Percentiles rank a stretch among this genome's conserved stretches.
These are phyloP conservation scores for Cryptosporidium meleagridis DNA, from an alignment of 169 alveolate species.

Conservation along the genomic window DNA sequence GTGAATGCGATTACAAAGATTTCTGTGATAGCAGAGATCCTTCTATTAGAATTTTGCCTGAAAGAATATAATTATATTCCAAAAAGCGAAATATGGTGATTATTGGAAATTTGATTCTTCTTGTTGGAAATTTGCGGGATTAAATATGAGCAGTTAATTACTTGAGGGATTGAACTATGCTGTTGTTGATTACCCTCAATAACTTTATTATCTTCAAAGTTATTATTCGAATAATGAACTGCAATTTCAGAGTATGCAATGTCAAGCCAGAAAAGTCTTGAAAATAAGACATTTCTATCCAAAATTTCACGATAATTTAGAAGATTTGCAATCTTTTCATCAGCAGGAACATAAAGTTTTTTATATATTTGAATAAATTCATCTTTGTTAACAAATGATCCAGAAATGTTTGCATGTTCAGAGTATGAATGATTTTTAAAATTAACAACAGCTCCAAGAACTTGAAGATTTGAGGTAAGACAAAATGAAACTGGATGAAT, in stretches of 20 bases:
- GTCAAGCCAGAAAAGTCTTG: slow-evolving; percentile 56
- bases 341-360: slow-evolving; percentile 8
- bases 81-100: slow-evolving; percentile 8
- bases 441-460: slow-evolving; percentile 51
- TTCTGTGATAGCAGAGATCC: slow-evolving; percentile 42
- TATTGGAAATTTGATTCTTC: background rate
- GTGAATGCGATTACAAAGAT: slow-evolving; percentile 28
- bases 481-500: slow-evolving; percentile 57
- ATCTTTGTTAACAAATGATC: slow-evolving; percentile 37
- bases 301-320: background rate
- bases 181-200: background rate
- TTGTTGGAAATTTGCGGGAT: slow-evolving; percentile 4
- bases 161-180: background rate
- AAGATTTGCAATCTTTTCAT: background rate
- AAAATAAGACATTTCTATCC: slow-evolving; percentile 21
- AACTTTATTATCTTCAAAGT: background rate
- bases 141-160: background rate
- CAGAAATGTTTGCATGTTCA: background rate
- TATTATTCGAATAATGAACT: background rate
- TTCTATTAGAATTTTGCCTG: slow-evolving; percentile 30
- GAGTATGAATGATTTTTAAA: background rate
- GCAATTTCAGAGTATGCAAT: slow-evolving; percentile 25
- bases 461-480: background rate
- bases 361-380: background rate
- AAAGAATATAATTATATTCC: slow-evolving; percentile 45